A percentile compares a stretch with the other conserved stretches of the same genome.
These are phyloP conservation scores for Colletotrichum sp. DNA, from an alignment of 2,329 filamentous ascomycete species.

Conservation along the genomic window DNA sequence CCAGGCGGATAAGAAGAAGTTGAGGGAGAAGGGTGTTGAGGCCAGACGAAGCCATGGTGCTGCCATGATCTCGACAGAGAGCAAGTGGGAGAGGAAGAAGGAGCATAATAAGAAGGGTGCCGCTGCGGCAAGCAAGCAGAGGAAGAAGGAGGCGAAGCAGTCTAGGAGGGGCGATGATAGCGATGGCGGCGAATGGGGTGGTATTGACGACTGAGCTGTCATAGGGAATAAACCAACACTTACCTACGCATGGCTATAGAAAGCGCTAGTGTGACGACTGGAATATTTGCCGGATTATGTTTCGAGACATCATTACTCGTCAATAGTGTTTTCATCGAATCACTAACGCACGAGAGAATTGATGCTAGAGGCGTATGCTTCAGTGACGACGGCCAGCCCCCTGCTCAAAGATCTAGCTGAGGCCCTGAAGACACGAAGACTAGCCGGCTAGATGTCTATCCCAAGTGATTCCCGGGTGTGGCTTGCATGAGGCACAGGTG, in stretches of 20 bases:
- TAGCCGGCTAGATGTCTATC: neutral
- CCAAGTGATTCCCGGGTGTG: neutral
- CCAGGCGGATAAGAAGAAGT: slow-evolving; percentile 82
- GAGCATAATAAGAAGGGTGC: slow-evolving; percentile 72
- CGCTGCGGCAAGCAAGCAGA: slow-evolving; percentile 65
- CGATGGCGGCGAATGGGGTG: slow-evolving; percentile 49
- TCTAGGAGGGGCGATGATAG: slow-evolving; percentile 26
- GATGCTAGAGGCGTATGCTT: neutral
- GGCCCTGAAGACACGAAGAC: neutral
- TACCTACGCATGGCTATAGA: neutral
- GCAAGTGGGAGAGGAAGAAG: slow-evolving; percentile 73
- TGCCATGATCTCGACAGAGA: slow-evolving; percentile 83
- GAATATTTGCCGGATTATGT: neutral
- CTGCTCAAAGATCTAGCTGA: neutral
- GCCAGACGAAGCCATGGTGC: slow-evolving; percentile 55
- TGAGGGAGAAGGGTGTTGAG: slow-evolving; percentile 85
- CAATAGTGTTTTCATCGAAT: neutral
- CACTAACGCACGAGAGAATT: neutral
- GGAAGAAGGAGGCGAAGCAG: slow-evolving; percentile 43
- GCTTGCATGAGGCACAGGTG: neutral
- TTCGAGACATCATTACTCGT: neutral
- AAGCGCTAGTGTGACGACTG: too few species aligned
- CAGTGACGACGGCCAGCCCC: neutral
- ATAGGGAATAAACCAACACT: neutral
- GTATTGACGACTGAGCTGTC: slow-evolving; percentile 47